Evolutionary conservation across 495 filamentous ascomycete genomes (phyloP).

Genomic region (Lineolata rhizophorae): DNA sequence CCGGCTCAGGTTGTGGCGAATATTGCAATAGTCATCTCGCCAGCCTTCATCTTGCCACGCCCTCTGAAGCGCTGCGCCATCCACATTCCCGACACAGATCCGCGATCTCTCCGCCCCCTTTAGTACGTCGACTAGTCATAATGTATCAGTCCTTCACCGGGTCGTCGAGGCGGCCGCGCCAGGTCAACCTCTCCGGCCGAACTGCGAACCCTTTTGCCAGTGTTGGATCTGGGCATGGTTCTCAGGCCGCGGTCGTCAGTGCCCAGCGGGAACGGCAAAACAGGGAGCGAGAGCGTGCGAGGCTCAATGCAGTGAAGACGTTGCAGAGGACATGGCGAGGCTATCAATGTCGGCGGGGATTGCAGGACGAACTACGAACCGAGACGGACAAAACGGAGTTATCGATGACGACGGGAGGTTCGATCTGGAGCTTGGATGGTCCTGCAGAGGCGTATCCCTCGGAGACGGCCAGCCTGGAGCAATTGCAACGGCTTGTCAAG

Average conservation of each 20-base stretch:
- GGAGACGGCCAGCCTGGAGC: conserved; percentile 21
- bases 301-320: conserved; percentile 45
- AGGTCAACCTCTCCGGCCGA: conserved; percentile 87
- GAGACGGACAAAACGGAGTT: conserved; percentile 41
- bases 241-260: conserved; percentile 55
- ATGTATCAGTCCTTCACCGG: conserved; percentile 93
- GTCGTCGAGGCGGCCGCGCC: conserved; percentile 58
- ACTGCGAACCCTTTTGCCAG: conserved; percentile 49
- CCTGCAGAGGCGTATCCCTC: too few species aligned
- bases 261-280: conserved; percentile 66
- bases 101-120: too few species aligned
- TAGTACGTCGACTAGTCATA: too few species aligned
- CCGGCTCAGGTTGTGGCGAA: too few species aligned
- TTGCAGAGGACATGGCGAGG: conserved; percentile 78
- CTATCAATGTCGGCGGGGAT: conserved; percentile 34
- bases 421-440: too few species aligned
- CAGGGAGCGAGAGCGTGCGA: conserved; percentile 64
- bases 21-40: too few species aligned
- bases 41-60: too few species aligned
- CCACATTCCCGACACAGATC: too few species aligned
- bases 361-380: conserved; percentile 34
- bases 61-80: too few species aligned
- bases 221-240: conserved; percentile 25
- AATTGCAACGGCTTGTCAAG: conserved; percentile 16
- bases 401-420: too few species aligned